Evolutionary conservation across 2,329 filamentous ascomycete genomes (phyloP).

Genomic region (Penicillium sp.): DNA sequence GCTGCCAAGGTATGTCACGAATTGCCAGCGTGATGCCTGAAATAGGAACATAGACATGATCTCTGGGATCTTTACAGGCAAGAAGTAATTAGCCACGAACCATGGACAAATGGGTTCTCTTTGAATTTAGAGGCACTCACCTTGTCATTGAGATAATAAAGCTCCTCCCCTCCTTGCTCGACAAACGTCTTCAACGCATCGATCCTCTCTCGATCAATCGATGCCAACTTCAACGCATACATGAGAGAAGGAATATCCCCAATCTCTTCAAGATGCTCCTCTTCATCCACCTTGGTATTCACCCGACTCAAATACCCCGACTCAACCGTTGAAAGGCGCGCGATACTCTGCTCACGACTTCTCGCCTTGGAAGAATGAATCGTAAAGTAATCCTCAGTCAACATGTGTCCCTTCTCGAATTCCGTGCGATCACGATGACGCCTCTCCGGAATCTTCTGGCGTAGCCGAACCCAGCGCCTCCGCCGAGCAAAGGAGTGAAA

Average conservation of each 20-base stretch:
- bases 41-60: conserved; percentile 88
- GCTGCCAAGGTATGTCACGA: conserved; percentile 70
- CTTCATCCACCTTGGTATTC: conserved; percentile 47
- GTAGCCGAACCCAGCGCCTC: conserved; percentile 81
- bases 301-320: conserved; percentile 36
- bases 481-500: conserved; percentile 93
- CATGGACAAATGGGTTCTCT: neutral
- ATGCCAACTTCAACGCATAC: conserved; percentile 63
- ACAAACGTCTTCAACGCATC: conserved; percentile 80
- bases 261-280: conserved; percentile 53
- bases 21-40: conserved; percentile 77
- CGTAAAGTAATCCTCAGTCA: conserved; percentile 78
- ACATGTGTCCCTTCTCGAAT: conserved; percentile 57
- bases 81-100: neutral
- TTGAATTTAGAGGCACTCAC: conserved; percentile 32
- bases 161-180: conserved; percentile 71
- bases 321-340: conserved; percentile 28
- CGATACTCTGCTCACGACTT: conserved; percentile 44
- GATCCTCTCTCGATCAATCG: conserved; percentile 89
- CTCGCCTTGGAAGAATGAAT: conserved; percentile 60
- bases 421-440: conserved; percentile 34
- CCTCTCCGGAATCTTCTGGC: conserved; percentile 57
- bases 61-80: conserved; percentile 63
- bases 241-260: conserved; percentile 69
- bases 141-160: conserved; percentile 69